Conservation (phyloP, 2,329 filamentous ascomycete genomes). For the Leptographium radiaticola region DNA sequence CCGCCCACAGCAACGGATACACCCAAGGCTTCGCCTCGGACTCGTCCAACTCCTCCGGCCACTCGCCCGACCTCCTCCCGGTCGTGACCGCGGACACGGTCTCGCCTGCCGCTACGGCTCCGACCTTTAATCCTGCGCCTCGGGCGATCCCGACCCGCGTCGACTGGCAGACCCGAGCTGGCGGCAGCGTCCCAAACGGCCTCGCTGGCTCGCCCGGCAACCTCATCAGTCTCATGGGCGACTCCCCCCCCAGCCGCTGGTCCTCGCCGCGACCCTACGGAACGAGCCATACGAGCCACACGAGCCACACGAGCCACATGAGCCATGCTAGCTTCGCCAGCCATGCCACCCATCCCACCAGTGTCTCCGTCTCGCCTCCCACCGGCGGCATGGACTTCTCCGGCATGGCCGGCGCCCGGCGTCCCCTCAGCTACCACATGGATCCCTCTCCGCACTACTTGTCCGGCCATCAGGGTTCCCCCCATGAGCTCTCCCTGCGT, state of each 20-base stretch:
- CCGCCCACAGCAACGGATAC: constrained; percentile 18
- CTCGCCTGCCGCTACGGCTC: constrained; percentile 26
- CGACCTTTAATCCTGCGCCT: constrained; percentile 28
- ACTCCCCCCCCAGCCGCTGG: constrained; percentile 39
- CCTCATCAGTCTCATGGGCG: constrained; percentile 35
- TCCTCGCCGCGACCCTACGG: constrained; percentile 31
- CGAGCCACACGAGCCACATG: constrained; percentile 26
- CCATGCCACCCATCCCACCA: constrained; percentile 8
- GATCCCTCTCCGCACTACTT: constrained; percentile 27
- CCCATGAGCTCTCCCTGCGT: constrained; percentile 26
- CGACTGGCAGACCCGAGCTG: constrained; percentile 20
- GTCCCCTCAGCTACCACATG: constrained; percentile 43
- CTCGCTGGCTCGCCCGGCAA: constrained; percentile 40
- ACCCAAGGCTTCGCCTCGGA: constrained; percentile 24
- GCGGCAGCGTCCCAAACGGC: constrained; percentile 16
- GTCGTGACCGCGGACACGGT: constrained; percentile 25
- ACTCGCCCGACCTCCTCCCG: constrained; percentile 33
- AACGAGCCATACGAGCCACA: too few species aligned
- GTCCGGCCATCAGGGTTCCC: constrained; percentile 4
- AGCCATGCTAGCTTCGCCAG: constrained; percentile 10
- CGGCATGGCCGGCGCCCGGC: constrained; percentile 14
- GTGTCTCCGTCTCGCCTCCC: constrained; percentile 26
- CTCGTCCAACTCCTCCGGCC: constrained; percentile 26
- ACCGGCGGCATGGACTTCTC: constrained; percentile 11
- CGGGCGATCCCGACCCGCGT: constrained; percentile 33